Evolutionary conservation across 495 filamentous ascomycete genomes (phyloP).

Genomic region (Hyaloscypha hepaticicola): DNA sequence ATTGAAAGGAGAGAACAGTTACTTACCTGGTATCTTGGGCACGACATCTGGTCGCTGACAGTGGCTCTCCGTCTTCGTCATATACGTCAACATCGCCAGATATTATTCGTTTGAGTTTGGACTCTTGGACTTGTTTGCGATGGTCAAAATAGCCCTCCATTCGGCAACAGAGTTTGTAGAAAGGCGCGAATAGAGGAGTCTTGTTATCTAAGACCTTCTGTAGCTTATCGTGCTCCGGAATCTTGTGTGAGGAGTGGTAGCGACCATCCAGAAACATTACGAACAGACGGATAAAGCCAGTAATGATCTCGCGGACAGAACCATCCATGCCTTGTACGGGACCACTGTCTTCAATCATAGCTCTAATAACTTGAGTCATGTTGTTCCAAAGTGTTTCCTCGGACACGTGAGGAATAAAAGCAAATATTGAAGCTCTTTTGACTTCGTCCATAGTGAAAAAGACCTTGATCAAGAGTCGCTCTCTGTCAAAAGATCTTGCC

Average conservation of each 20-base stretch:
- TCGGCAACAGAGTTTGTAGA: constrained; percentile 16
- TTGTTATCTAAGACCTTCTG: neutral
- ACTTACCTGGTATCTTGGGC: constrained; percentile 14
- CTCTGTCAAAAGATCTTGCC: constrained; percentile 15
- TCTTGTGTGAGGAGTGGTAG: constrained; percentile 7
- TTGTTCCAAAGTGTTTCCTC: constrained; percentile 22
- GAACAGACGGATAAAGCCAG: constrained; percentile 20
- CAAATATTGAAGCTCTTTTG: constrained; percentile 3
- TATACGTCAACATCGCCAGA: constrained; percentile 9
- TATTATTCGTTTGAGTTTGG: neutral
- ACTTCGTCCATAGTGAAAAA: constrained; percentile 7
- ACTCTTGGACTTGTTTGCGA: neutral
- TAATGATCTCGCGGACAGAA: constrained; percentile 11
- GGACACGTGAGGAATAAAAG: constrained; percentile 12
- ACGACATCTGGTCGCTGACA: constrained; percentile 6
- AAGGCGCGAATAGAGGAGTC: constrained; percentile 1
- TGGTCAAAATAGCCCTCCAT: constrained; percentile 8
- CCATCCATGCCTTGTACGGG: constrained; percentile 24
- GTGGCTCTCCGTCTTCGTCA: constrained; percentile 20
- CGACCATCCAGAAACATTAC: constrained; percentile 24
- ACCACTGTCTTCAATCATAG: neutral
- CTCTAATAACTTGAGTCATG: constrained; percentile 19
- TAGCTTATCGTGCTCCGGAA: neutral
- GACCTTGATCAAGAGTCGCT: constrained; percentile 24
- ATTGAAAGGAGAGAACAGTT: neutral